Conservation (phyloP, 1,284 basidiomycete genomes). For the Xerocomus nothofagi region DNA sequence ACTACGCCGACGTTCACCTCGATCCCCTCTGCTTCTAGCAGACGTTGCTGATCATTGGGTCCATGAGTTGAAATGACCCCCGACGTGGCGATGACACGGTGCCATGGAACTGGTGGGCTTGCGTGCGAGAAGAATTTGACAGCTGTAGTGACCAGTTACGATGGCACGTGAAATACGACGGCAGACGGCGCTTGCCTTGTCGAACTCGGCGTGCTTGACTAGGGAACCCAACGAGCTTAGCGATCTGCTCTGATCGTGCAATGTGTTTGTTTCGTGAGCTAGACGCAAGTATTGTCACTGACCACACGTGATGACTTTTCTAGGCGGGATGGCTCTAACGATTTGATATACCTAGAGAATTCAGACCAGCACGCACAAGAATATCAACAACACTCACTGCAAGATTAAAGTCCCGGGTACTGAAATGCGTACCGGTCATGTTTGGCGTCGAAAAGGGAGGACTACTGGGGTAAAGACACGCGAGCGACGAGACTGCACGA, state of each 20-base stretch:
- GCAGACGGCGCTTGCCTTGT: constrained; percentile 9
- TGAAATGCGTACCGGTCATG: constrained; percentile 1
- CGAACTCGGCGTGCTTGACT: constrained; percentile 13
- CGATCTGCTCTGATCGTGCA: constrained; percentile 14
- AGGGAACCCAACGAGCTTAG: constrained; percentile 19
- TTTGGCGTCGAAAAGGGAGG: neutral
- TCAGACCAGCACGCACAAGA: neutral
- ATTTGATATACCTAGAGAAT: constrained; percentile 18
- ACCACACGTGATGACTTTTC: constrained; percentile 21
- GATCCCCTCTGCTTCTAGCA: constrained; percentile 24
- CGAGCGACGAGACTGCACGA: neutral
- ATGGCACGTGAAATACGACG: neutral
- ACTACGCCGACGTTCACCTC: constrained; percentile 12
- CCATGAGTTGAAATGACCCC: constrained; percentile 20
- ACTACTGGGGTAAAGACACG: neutral
- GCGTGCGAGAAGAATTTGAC: constrained; percentile 20
- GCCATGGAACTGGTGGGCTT: constrained; percentile 17
- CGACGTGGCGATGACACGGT: constrained; percentile 23
- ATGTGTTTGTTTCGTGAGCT: neutral
- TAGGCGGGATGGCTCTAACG: constrained; percentile 13
- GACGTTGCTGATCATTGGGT: constrained; percentile 13
- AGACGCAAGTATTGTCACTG: neutral
- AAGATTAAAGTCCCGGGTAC: constrained; percentile 16
- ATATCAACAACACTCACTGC: constrained; percentile 5
- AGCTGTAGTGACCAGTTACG: constrained; percentile 1